phyloP scores from a whole-genome alignment of 2,329 filamentous ascomycete species.

The Neopestalotiopsis rosae region DNA sequence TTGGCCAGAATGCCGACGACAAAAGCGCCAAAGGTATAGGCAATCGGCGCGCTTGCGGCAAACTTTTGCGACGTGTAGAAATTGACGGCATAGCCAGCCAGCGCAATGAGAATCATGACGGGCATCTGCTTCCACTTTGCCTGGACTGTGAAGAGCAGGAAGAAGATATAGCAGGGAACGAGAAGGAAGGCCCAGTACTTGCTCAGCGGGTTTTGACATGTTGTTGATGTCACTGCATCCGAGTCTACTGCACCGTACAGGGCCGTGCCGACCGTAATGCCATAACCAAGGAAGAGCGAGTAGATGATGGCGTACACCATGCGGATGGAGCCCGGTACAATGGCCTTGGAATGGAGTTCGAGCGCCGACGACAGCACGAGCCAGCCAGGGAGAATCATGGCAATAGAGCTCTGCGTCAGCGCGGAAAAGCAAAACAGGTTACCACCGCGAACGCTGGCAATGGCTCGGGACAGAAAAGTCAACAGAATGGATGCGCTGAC shows the following conservation, averaged over 20 bases:
- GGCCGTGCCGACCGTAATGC: slow-evolving; percentile 65
- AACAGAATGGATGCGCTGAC: slow-evolving; percentile 65
- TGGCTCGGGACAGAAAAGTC: slow-evolving; percentile 70
- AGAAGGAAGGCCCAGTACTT: slow-evolving; percentile 66
- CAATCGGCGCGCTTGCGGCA: slow-evolving; percentile 72
- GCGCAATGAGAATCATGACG: slow-evolving; percentile 75
- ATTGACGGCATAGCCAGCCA: slow-evolving; percentile 78
- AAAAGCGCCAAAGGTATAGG: slow-evolving; percentile 78
- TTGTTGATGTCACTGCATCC: slow-evolving; percentile 47
- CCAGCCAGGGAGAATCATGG: slow-evolving; percentile 72
- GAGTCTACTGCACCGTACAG: slow-evolving; percentile 56
- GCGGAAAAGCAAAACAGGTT: slow-evolving; percentile 73
- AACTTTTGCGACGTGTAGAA: slow-evolving; percentile 75
- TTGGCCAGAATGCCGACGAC: slow-evolving; percentile 79
- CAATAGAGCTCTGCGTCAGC: slow-evolving; percentile 75
- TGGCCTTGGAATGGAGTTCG: slow-evolving; percentile 70
- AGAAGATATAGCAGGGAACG: slow-evolving; percentile 71
- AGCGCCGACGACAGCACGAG: slow-evolving; percentile 61
- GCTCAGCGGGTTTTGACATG: slow-evolving; percentile 50
- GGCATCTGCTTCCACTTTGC: slow-evolving; percentile 83
- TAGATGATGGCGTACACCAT: slow-evolving; percentile 78
- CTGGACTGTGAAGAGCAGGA: slow-evolving; percentile 77
- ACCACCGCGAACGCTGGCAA: slow-evolving; percentile 67
- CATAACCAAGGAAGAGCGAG: slow-evolving; percentile 72
- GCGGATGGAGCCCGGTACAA: slow-evolving; percentile 72